Percentiles rank a stretch among this genome's conserved stretches.
phyloP scores from a whole-genome alignment of 345 rosid genomes.

The Salix exigua region DNA sequence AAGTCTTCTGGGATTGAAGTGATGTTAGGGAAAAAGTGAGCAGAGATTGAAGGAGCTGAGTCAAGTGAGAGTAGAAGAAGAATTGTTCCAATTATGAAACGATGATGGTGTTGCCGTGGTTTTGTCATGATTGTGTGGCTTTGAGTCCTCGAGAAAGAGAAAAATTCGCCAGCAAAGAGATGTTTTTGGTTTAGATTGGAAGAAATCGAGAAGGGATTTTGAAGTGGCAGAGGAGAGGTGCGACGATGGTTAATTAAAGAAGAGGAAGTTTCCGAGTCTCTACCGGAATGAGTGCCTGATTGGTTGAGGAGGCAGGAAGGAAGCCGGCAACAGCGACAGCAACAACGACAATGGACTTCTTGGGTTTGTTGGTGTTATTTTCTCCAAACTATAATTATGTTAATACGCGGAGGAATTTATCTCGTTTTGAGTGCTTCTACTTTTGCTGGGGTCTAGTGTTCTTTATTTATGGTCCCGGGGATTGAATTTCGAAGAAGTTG shows the following conservation, averaged over 20 bases:
- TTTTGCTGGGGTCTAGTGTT: background rate
- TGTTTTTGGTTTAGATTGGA: background rate
- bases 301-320: background rate
- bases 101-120: background rate
- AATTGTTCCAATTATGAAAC: background rate
- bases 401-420: background rate
- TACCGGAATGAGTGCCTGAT: background rate
- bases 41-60: background rate
- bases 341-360: background rate
- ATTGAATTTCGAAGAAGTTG: background rate
- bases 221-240: background rate
- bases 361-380: background rate
- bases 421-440: background rate
- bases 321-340: background rate
- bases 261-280: background rate
- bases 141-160: background rate
- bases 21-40: conserved; percentile 18
- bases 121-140: background rate
- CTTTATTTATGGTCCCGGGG: background rate
- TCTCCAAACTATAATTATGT: background rate
- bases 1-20: conserved; percentile 10
- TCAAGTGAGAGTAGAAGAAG: background rate
- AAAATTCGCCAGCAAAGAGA: background rate
- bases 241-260: background rate
- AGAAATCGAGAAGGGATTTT: background rate